Evolutionary conservation across 768 basidiomycete genomes (phyloP).

Genomic region (Psilocybe sp.): DNA sequence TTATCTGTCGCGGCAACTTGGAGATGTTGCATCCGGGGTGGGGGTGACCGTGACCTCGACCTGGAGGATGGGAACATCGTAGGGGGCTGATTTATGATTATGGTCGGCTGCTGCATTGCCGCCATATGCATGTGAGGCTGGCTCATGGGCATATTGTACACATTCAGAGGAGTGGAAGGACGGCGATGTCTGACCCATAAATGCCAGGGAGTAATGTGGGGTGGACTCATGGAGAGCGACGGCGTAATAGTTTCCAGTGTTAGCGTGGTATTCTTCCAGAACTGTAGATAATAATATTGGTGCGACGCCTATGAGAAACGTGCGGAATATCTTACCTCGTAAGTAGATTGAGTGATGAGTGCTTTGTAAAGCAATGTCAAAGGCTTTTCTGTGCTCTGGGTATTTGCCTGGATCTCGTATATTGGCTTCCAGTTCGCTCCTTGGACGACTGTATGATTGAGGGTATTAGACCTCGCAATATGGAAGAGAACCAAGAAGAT

Average conservation of each 20-base stretch:
- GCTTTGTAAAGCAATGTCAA: conserved; percentile 37
- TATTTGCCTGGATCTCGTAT: conserved; percentile 41
- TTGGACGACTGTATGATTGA: conserved; percentile 12
- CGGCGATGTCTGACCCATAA: background rate
- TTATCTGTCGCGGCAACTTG: conserved; percentile 13
- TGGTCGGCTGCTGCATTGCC: background rate
- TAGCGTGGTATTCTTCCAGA: conserved; percentile 32
- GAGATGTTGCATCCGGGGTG: background rate
- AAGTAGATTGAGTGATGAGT: conserved; percentile 32
- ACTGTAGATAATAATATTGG: conserved; percentile 12
- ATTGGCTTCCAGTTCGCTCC: conserved; percentile 29
- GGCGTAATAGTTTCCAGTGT: conserved; percentile 27
- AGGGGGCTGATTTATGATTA: background rate
- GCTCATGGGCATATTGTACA: background rate
- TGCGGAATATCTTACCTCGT: conserved; percentile 27
- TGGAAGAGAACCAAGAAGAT: too few species aligned
- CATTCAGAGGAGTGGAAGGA: background rate
- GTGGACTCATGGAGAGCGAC: background rate
- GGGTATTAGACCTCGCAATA: background rate
- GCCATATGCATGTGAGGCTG: background rate
- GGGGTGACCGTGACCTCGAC: background rate
- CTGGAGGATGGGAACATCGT: background rate
- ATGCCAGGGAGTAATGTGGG: conserved; percentile 2
- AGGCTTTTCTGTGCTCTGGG: conserved; percentile 23
- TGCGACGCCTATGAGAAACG: background rate